phyloP scores from a whole-genome alignment of 2,329 filamentous ascomycete genomes.

The Xylaria polymorpha region DNA sequence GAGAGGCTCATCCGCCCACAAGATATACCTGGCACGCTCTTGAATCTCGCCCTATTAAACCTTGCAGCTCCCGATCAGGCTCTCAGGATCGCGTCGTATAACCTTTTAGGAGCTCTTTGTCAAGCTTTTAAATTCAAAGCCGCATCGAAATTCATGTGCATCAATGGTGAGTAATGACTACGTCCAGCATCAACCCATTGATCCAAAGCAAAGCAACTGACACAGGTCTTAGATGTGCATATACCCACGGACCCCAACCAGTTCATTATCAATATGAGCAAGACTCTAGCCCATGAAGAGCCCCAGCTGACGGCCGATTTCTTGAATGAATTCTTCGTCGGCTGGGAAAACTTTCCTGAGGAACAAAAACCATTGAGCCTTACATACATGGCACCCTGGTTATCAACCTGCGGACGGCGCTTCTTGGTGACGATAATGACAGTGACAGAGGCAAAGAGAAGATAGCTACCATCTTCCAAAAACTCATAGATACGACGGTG shows the following conservation, averaged over 20 bases:
- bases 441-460: slow-evolving; percentile 75
- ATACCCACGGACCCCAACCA: slow-evolving; percentile 72
- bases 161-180: slow-evolving; percentile 61
- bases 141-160: slow-evolving; percentile 69
- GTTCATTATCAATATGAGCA: slow-evolving; percentile 74
- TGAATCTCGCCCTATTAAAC: slow-evolving; percentile 76
- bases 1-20: slow-evolving; percentile 75
- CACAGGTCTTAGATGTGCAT: slow-evolving; percentile 62
- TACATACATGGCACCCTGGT: slow-evolving; percentile 77
- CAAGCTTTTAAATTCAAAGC: slow-evolving; percentile 75
- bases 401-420: slow-evolving; percentile 68
- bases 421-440: slow-evolving; percentile 69
- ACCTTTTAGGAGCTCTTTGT: slow-evolving; percentile 73
- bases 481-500: slow-evolving; percentile 73
- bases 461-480: slow-evolving; percentile 71
- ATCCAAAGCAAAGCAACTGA: slow-evolving; percentile 31
- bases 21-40: slow-evolving; percentile 75
- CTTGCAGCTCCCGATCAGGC: slow-evolving; percentile 70
- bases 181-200: neutral
- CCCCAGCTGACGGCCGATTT: slow-evolving; percentile 76
- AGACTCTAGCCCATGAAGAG: slow-evolving; percentile 70
- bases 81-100: slow-evolving; percentile 73
- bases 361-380: slow-evolving; percentile 75
- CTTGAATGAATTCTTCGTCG: slow-evolving; percentile 77
- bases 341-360: slow-evolving; percentile 76